Conservation (phyloP, 176 grass and related monocot genomes). For the Paspalum vaginatum region DNA sequence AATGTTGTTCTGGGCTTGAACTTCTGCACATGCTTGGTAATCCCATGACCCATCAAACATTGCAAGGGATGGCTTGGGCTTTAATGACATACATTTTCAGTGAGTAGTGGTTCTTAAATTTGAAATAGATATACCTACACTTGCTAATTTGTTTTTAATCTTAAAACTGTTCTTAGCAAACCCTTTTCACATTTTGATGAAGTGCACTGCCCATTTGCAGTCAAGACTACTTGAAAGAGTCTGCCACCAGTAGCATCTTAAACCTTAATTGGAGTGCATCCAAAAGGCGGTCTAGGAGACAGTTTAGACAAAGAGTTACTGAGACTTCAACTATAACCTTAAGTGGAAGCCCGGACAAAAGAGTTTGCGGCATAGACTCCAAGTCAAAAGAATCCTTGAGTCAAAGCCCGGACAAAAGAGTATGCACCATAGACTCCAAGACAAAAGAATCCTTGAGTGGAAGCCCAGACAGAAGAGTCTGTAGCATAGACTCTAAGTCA, state of each 20-base stretch:
- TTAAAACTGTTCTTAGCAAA: not conserved
- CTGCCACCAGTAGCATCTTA: conserved; percentile 9
- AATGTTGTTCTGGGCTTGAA: conserved; percentile 5
- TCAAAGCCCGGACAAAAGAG: conserved; percentile 38
- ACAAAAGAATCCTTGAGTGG: conserved; percentile 10
- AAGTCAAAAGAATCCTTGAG: conserved; percentile 39
- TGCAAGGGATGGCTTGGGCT: not conserved
- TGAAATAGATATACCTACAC: not conserved
- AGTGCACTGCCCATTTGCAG: conserved; percentile 9
- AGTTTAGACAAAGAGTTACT: conserved; percentile 28
- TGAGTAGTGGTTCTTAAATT: conserved; percentile 3
- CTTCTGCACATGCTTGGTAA: not conserved
- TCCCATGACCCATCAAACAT: not conserved
- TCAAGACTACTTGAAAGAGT: conserved; percentile 8
- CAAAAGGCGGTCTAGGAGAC: conserved; percentile 38
- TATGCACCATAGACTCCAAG: not conserved
- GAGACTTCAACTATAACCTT: conserved; percentile 12
- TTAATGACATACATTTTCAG: conserved; percentile 7
- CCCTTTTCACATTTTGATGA: conserved; percentile 26
- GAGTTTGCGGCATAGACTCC: conserved; percentile 19
- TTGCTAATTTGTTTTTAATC: not conserved
- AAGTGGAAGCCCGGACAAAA: conserved; percentile 41
- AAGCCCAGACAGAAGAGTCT: conserved; percentile 39
- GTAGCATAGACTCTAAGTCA: conserved; percentile 25
- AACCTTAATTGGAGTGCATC: conserved; percentile 40